These are phyloP conservation scores for Eucalyptus curtisii DNA, from an alignment of 345 rosid genomes.

Conservation along the genomic window DNA sequence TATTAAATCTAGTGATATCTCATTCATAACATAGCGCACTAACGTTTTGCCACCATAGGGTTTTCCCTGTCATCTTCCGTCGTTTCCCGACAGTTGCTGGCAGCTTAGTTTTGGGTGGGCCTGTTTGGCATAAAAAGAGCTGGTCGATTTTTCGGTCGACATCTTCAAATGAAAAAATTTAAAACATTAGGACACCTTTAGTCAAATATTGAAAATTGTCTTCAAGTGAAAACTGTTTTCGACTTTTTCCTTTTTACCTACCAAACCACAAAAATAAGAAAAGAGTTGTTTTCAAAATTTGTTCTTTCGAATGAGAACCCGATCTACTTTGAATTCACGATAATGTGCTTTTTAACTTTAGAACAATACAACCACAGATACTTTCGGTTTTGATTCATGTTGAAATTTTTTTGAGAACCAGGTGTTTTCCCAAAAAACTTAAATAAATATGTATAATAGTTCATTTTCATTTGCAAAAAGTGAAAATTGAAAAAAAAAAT, in stretches of 20 bases:
- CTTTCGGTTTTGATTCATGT: background rate
- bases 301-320: background rate
- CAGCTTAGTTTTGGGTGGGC: background rate
- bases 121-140: background rate
- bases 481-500: background rate
- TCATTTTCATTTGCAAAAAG: background rate
- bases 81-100: background rate
- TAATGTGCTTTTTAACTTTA: background rate
- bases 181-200: background rate
- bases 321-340: background rate
- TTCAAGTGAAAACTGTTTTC: background rate
- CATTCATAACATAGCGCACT: background rate
- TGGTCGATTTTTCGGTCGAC: background rate
- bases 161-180: background rate
- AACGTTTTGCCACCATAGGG: background rate
- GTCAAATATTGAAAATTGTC: background rate
- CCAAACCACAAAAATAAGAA: background rate
- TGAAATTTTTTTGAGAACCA: background rate
- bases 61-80: background rate
- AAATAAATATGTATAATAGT: background rate
- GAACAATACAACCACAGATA: background rate
- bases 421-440: background rate
- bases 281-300: background rate
- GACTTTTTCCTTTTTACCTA: background rate
- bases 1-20: background rate